Base-by-base conservation (phyloP, 768 basidiomycete genomes). In the Porpolomopsis calyptriformis region DNA sequence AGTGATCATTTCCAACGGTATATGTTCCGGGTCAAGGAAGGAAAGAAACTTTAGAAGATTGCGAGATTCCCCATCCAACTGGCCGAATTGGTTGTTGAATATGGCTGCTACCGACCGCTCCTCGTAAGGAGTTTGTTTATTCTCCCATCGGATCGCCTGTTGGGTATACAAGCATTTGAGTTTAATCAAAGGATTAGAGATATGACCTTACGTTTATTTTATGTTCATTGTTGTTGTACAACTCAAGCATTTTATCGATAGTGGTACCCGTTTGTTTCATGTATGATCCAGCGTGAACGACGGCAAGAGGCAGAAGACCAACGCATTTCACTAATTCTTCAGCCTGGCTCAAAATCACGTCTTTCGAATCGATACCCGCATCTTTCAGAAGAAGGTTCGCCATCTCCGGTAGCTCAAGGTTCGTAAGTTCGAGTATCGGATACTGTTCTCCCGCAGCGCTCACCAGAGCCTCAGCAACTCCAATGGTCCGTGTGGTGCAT, bases 81-180 rank as follows among this genome's bases (percentile, higher is more conserved):
- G 26, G 8, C 20, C 24, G 9, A 43, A 27, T 33, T 31, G 42
- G 4, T 10, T 19, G 3, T n/a, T 18, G 19, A 43, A 43, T 6
- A 27, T 43, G 24, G 42, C 25, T 27, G 42, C 29, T 19, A 43
- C 42, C n/a, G 42, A 43, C 31, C 20, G 11, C 10, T 43, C 24
- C 42, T 43, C 27, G 18, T 43, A 43, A 26, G n/a, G 6, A 10
- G 42, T 27, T 19, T 14, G 19, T 9, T 29, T 20, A 22, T 33
- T 43, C 27, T 31, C 25, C 42, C 42, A 43, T n/a, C 29, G 20
- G 26, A 43, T 29, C 10, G 20, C 12, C 42, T 43, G 9, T 18
- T 19, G n/a, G 8, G n/a, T 6, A 29, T 8, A 10, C 14, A 43
- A 43, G 3, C 5, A 20, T 29, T 27, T 20, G 29, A 18, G 19